A percentile compares a stretch with the other conserved stretches of the same genome.
phyloP scores from a whole-genome alignment of 2,329 filamentous ascomycete genomes.

The Colletotrichum navitas region DNA sequence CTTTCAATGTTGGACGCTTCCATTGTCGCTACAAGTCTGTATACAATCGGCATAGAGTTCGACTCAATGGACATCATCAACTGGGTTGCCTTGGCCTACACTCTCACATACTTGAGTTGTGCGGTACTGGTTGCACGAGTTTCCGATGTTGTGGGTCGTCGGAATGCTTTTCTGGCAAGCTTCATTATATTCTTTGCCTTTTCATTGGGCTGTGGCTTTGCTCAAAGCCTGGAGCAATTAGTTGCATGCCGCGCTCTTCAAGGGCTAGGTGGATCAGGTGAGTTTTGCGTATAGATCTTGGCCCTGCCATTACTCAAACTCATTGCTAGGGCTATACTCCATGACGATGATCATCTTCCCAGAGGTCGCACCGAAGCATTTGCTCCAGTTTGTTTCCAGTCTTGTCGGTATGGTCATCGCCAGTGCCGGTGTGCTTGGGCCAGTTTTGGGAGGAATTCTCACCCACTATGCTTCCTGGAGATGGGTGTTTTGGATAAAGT shows the following conservation, averaged over 20 bases:
- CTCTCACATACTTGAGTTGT: slow-evolving; percentile 68
- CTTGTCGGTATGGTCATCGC: slow-evolving; percentile 64
- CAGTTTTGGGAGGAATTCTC: slow-evolving; percentile 64
- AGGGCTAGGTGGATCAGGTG: slow-evolving; percentile 65
- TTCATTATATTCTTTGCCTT: slow-evolving; percentile 68
- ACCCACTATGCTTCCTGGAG: slow-evolving; percentile 64
- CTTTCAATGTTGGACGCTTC: slow-evolving; percentile 71
- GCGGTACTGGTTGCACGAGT: slow-evolving; percentile 67
- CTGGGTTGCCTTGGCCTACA: slow-evolving; percentile 69
- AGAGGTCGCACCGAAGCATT: slow-evolving; percentile 59
- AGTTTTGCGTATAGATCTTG: slow-evolving; percentile 42
- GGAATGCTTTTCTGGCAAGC: slow-evolving; percentile 62
- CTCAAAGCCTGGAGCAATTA: slow-evolving; percentile 56
- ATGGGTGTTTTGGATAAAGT: slow-evolving; percentile 73
- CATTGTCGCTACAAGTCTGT: slow-evolving; percentile 70
- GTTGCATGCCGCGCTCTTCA: slow-evolving; percentile 56
- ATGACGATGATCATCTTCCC: slow-evolving; percentile 68
- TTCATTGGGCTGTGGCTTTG: slow-evolving; percentile 67
- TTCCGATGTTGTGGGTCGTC: slow-evolving; percentile 67
- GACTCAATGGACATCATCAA: slow-evolving; percentile 59
- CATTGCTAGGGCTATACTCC: slow-evolving; percentile 62
- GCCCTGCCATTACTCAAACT: not conserved
- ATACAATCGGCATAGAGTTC: slow-evolving; percentile 67
- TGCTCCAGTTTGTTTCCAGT: slow-evolving; percentile 59
- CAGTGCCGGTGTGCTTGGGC: slow-evolving; percentile 63